Conservation (phyloP, 1,284 basidiomycete species). For the Malassezia psittaci region DNA sequence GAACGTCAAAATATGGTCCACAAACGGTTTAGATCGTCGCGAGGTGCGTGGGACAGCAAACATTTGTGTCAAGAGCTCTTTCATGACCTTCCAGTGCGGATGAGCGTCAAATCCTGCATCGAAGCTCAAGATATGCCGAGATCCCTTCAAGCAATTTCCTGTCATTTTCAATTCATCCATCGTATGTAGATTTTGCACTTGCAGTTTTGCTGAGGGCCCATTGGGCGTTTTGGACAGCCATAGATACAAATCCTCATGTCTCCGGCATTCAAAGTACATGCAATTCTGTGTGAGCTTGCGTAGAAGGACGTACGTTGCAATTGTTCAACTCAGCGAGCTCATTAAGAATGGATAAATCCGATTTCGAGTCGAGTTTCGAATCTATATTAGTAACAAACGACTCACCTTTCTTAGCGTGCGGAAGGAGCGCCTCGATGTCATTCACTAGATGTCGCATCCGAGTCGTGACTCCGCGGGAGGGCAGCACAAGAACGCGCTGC, state of each 20-base stretch:
- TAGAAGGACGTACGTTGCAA: slow-evolving; percentile 58
- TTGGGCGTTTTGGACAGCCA: slow-evolving; percentile 97
- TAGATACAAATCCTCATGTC: slow-evolving; percentile 80
- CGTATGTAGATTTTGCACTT: slow-evolving; percentile 96
- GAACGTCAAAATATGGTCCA: slow-evolving; percentile 94
- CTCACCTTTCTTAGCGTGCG: slow-evolving; percentile 76
- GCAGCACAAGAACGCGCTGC: slow-evolving; percentile 71
- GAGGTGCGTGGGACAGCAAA: slow-evolving; percentile 86
- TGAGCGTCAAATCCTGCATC: slow-evolving; percentile 79
- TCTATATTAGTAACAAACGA: slow-evolving; percentile 50
- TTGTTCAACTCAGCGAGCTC: slow-evolving; percentile 96
- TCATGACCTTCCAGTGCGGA: slow-evolving; percentile 78
- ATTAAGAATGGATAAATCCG: slow-evolving; percentile 81
- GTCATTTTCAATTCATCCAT: slow-evolving; percentile 99
- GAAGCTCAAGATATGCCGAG: slow-evolving; percentile 81
- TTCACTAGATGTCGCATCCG: slow-evolving; percentile 96
- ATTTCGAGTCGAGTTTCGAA: slow-evolving; percentile 75
- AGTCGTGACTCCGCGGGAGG: slow-evolving; percentile 86
- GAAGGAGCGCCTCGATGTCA: slow-evolving; percentile 78
- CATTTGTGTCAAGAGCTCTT: slow-evolving; percentile 91
- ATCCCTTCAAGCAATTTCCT: slow-evolving; percentile 94
- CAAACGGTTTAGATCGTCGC: slow-evolving; percentile 85
- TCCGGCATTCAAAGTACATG: slow-evolving; percentile 89
- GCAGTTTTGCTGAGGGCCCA: slow-evolving; percentile 90
- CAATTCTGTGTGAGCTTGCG: slow-evolving; percentile 54